Conservation (phyloP, 306 rosid species). For the Hippophae tibetana region DNA sequence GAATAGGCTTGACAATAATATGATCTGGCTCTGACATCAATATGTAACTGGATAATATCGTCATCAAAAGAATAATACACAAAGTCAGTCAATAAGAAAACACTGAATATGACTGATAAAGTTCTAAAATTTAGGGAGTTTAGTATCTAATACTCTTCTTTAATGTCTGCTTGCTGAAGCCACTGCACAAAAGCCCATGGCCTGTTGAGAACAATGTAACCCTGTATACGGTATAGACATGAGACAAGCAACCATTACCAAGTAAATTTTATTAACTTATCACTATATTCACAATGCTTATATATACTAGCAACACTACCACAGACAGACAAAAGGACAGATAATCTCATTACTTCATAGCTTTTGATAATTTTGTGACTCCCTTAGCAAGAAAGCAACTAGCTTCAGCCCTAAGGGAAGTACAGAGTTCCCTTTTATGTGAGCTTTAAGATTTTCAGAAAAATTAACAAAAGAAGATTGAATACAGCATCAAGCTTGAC, state of each 20-base stretch:
- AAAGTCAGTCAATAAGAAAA: conserved; percentile 5
- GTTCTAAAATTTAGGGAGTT: conserved; percentile 12
- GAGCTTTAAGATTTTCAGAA: too few relatives aligned
- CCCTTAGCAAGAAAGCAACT: too few relatives aligned
- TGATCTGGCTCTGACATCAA: conserved; percentile 97
- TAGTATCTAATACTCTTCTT: conserved; percentile 72
- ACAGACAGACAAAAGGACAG: too few relatives aligned
- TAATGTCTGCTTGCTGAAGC: conserved; percentile 80
- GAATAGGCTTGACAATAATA: conserved; percentile 87
- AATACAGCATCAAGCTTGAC: too few relatives aligned
- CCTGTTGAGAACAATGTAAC: conserved; percentile 94
- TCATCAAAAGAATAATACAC: not conserved
- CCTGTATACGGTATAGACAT: conserved; percentile 38
- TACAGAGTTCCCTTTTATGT: too few relatives aligned
- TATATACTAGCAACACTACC: too few relatives aligned
- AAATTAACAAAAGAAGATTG: too few relatives aligned
- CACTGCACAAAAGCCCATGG: conserved; percentile 99
- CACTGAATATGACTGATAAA: not conserved
- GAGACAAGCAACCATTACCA: not conserved
- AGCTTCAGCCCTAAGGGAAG: too few relatives aligned
- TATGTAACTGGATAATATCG: conserved; percentile 49
- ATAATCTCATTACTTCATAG: too few relatives aligned
- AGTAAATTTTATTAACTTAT: too few relatives aligned
- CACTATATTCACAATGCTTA: too few relatives aligned
- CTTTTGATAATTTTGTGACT: too few relatives aligned